Evolutionary conservation across 805 yeast species (phyloP).

Genomic region (Priceomyces medius): DNA sequence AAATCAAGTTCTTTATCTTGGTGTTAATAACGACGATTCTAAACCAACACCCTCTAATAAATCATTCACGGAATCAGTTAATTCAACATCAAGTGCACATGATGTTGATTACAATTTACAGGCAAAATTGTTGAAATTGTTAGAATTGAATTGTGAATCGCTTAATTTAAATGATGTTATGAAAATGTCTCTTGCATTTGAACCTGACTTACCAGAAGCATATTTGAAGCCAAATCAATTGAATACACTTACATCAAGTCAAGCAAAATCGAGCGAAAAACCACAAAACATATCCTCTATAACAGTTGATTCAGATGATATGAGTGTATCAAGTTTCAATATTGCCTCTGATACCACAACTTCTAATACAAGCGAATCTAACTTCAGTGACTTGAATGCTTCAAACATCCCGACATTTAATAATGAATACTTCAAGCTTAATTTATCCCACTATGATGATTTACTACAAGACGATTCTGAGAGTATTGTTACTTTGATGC

Average conservation of each 20-base stretch:
- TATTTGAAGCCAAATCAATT: slow-evolving; percentile 21
- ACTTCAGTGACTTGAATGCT: slow-evolving; percentile 14
- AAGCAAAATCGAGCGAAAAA: slow-evolving; percentile 3
- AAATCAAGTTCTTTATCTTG: slow-evolving; percentile 42
- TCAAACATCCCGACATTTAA: slow-evolving; percentile 35
- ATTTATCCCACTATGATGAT: slow-evolving; percentile 36
- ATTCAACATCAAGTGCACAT: background rate
- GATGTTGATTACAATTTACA: slow-evolving; percentile 24
- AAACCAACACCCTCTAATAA: slow-evolving; percentile 18
- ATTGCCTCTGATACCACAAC: background rate
- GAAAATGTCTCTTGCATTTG: slow-evolving; percentile 61
- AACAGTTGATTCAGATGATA: slow-evolving; percentile 26
- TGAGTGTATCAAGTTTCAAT: slow-evolving; percentile 14
- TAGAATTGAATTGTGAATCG: slow-evolving; percentile 44
- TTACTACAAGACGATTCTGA: slow-evolving; percentile 8
- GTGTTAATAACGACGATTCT: slow-evolving; percentile 33
- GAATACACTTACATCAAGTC: background rate
- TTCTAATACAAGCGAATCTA: background rate
- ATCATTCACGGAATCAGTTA: slow-evolving; percentile 5
- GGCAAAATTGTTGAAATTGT: slow-evolving; percentile 42
- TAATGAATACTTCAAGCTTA: slow-evolving; percentile 33
- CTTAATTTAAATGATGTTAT: slow-evolving; percentile 54
- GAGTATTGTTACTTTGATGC: slow-evolving; percentile 10
- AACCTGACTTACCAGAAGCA: slow-evolving; percentile 54
- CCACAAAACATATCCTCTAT: slow-evolving; percentile 17